Conservation (phyloP, 176 grass and related monocot genomes). For the Thinopyrum elongatum region DNA sequence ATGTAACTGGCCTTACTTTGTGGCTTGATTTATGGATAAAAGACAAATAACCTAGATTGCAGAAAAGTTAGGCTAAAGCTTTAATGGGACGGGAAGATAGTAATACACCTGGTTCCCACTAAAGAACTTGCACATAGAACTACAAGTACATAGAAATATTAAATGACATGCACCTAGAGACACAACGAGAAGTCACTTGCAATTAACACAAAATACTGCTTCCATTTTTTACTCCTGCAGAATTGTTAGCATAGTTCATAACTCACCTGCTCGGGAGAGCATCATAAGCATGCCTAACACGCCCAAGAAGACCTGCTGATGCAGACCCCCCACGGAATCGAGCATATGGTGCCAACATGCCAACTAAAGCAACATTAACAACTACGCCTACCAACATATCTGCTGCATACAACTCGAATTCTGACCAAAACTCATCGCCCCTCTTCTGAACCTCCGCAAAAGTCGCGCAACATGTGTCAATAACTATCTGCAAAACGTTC, state of each 20-base stretch:
- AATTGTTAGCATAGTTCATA: not conserved
- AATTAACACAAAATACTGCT: not conserved
- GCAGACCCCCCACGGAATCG: constrained; percentile 61
- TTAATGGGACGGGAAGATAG: not conserved
- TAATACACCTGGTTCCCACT: not conserved
- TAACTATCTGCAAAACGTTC: constrained; percentile 68
- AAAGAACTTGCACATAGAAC: not conserved
- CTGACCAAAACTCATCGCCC: constrained; percentile 91
- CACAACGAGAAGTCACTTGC: not conserved
- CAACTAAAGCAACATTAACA: constrained; percentile 92
- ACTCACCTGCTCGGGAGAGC: constrained; percentile 87
- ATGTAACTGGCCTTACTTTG: not conserved
- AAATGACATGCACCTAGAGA: not conserved
- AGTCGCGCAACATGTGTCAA: constrained; percentile 85
- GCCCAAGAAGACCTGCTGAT: constrained; percentile 67
- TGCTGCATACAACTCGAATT: constrained; percentile 88
- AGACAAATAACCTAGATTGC: not conserved
- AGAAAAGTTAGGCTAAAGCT: not conserved
- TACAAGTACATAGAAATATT: not conserved
- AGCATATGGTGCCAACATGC: constrained; percentile 95
- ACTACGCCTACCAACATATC: constrained; percentile 93
- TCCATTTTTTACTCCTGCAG: not conserved
- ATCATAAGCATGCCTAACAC: constrained; percentile 71
- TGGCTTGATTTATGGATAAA: not conserved
- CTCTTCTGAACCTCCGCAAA: constrained; percentile 95